Base-by-base conservation (phyloP, 2,329 filamentous ascomycete species). In the Colletotrichum magnum region DNA sequence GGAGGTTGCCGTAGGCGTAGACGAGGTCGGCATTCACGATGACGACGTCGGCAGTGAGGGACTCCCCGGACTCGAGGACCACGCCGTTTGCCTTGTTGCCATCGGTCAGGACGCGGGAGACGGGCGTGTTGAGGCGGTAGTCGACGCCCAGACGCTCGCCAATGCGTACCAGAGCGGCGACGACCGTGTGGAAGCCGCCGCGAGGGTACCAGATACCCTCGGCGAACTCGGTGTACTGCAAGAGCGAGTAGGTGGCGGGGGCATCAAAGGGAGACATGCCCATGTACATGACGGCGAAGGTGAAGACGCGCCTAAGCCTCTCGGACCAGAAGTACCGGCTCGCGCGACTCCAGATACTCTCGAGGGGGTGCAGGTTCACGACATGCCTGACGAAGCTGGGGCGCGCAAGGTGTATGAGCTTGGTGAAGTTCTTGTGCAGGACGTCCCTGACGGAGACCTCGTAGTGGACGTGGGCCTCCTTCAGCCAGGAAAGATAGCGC, bases 221-320 rank as follows among this genome's bases (percentile, higher is more conserved):
- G 0, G 90, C 89, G 39, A 93, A 80, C 80, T 94, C 92, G 0
- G 92, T 92, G 77, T 94, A 94, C 78, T 94, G 92, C 59, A 94
- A 81, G 68, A 94, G 78, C 57, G 87, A 90, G 79, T 94, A 94
- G 2, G 92, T 94, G 4, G 89, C 91, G 0, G 92, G 92, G 0
- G 92, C 92, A 75, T 93, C 90, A 75, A 92, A 94, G 0, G 92
- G 92, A 63, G 86, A 90, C 92, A 94, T 94, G 0, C 92, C 92
- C 89, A 94, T 92, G 75, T 94, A 94, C 92, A 94, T 94, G 73
- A 90, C 93, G 24, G 89, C 91, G 78, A 94, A 94, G 0, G 92
- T 94, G 72, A 94, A 94, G 0, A 92, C 91, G 28, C 91, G 81
- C 69, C 92, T 83, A 74, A 94, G 75, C 66, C 91, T 83, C 75